Percentiles rank a stretch among this genome's conserved stretches.
These are phyloP conservation scores for Puccinia novopanici DNA, from an alignment of 1,284 basidiomycete genomes.

Conservation along the genomic window DNA sequence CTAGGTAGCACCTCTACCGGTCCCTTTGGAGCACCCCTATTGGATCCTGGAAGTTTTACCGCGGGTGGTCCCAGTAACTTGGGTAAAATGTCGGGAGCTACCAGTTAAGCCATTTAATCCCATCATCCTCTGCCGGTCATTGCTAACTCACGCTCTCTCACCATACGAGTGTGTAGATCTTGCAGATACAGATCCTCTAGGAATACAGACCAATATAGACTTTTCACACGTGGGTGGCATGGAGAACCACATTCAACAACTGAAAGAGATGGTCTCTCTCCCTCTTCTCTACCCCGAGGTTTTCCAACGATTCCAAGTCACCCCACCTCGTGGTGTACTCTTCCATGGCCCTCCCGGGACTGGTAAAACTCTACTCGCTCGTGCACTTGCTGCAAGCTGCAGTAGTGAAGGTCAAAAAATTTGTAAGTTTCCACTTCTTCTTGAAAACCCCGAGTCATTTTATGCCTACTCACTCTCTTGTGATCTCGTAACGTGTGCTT, in stretches of 20 bases:
- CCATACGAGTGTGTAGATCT: constrained; percentile 66
- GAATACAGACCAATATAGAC: constrained; percentile 87
- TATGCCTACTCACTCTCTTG: constrained; percentile 40
- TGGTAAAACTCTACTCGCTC: constrained; percentile 86
- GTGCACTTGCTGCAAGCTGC: constrained; percentile 91
- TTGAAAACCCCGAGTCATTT: not conserved
- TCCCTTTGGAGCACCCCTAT: constrained; percentile 15
- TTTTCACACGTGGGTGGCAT: constrained; percentile 97
- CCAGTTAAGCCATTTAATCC: constrained; percentile 60
- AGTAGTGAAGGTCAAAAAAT: constrained; percentile 85
- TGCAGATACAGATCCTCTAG: constrained; percentile 95
- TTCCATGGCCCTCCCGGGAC: constrained; percentile 97
- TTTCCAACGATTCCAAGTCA: constrained; percentile 91
- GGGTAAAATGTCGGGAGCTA: constrained; percentile 76
- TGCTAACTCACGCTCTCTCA: constrained; percentile 53
- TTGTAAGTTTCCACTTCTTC: constrained; percentile 65
- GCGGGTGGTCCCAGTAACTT: constrained; percentile 64
- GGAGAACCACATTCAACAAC: constrained; percentile 90
- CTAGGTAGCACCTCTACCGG: constrained; percentile 42
- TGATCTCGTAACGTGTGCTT: constrained; percentile 9
- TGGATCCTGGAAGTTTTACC: constrained; percentile 44
- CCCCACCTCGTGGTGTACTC: constrained; percentile 91
- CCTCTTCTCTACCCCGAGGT: constrained; percentile 96
- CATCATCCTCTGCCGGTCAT: constrained; percentile 14
- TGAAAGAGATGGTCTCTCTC: constrained; percentile 98